Evolutionary conservation across 257 asterid genomes (phyloP).

Genomic region (Solanum habrochaites): DNA sequence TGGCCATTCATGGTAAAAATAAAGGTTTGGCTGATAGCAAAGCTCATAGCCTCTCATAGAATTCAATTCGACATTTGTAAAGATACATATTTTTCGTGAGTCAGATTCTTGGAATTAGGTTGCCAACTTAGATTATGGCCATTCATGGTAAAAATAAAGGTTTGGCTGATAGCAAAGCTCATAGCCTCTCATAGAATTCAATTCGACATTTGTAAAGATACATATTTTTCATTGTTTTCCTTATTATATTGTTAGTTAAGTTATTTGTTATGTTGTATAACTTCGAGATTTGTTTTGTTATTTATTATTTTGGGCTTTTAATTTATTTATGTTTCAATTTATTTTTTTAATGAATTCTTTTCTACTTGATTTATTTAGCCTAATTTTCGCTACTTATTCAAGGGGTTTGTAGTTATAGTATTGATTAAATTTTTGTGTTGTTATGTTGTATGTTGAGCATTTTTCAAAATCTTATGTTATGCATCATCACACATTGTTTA

Average conservation of each 20-base stretch:
- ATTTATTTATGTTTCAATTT: not conserved
- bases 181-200: no score
- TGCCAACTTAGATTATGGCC: not conserved
- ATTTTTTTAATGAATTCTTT: not conserved
- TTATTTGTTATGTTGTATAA: not conserved
- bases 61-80: no score
- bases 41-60: no score
- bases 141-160: not conserved
- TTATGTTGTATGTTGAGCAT: not conserved
- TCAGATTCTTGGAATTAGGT: not conserved
- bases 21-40: no score
- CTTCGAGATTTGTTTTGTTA: not conserved
- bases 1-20: not conserved
- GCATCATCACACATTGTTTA: not conserved
- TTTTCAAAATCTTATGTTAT: not conserved
- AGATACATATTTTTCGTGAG: not conserved
- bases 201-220: no score
- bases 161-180: no score
- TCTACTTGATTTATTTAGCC: not conserved
- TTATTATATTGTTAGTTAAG: not conserved
- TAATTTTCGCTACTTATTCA: not conserved
- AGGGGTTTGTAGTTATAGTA: not conserved
- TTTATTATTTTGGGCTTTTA: not conserved
- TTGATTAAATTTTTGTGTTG: not conserved
- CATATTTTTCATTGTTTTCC: not conserved